Percentiles rank a stretch among this genome's conserved stretches.
Conservation (phyloP, 768 basidiomycete genomes). For the Lentinula detonsa region DNA sequence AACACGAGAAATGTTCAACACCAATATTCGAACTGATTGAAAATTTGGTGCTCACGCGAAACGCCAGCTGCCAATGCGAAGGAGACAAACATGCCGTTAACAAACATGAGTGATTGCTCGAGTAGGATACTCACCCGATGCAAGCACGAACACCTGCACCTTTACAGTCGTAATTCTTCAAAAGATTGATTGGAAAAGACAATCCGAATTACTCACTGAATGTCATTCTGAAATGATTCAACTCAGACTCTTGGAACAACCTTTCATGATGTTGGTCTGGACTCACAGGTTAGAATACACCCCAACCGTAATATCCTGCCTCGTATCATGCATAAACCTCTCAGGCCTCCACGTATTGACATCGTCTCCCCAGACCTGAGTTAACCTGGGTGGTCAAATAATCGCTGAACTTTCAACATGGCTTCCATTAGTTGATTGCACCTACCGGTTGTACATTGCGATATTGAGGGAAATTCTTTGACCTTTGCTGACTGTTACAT, state of each 20-base stretch:
- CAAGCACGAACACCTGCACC: not conserved
- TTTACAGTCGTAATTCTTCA: not conserved
- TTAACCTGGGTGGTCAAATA: not conserved
- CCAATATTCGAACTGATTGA: not conserved
- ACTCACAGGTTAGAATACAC: constrained; percentile 4
- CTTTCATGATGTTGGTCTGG: not conserved
- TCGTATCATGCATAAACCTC: not conserved
- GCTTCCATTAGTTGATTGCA: not conserved
- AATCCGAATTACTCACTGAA: not conserved
- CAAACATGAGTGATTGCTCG: not conserved
- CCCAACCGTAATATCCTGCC: not conserved
- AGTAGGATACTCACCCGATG: not conserved
- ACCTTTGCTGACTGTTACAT: constrained; percentile 15
- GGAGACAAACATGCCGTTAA: not conserved
- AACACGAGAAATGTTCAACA: not conserved
- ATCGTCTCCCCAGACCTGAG: constrained; percentile 5
- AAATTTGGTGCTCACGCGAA: not conserved
- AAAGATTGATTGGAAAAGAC: not conserved
- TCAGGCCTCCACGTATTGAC: constrained; percentile 3
- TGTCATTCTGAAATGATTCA: not conserved
- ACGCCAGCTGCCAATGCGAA: not conserved
- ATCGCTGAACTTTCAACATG: not conserved
- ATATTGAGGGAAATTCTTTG: constrained; percentile 12
- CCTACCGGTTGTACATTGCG: constrained; percentile 24
- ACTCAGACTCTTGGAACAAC: not conserved